Base-by-base conservation (phyloP, 768 basidiomycete genomes). In the Russula dissimulans region DNA sequence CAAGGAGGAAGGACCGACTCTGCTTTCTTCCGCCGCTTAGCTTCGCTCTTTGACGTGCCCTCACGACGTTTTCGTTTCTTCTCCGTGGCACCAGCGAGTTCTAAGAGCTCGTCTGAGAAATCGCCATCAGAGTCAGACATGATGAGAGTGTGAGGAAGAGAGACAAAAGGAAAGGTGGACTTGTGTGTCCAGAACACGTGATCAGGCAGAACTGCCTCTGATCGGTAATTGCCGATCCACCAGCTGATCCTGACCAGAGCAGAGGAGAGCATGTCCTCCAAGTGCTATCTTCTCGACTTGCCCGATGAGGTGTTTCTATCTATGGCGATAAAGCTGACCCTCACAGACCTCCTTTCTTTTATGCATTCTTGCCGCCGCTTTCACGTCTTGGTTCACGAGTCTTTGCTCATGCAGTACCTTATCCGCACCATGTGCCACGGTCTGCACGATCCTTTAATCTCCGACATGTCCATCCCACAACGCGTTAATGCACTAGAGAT, bases 91-190 rank as follows among this genome's bases (percentile, higher is more conserved):
- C 86, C 89, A 0, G 87, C 87, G 46, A 94, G 85, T 67, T 81
- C 89, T 45, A 93, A 84, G 31, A 93, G 83, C 69, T 92, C 87
- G 66, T 89, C 87, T 68, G 76, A 76, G 48, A 81, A 74, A 64
- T 81, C 74, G 32, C 76, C 76, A 67, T 80, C 78, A 47, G 77
- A 74, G 70, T 79, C 79, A 44, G 80, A 78, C 79, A 81, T 79
- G 61, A 49, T 62, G 63, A 14, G 42, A 57, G 49, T 17, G 36
- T 36, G 32, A 22, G 41, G 11, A 46, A 45, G 26, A 15, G 15
- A 32, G 31, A 10, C 3, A 18, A 7, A 36, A 12, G 49, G 18
- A 14, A n/a, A n/a, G n/a, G n/a, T n/a, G n/a, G 49, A 26, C 22
- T 26, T 26, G 22, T 38, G 18, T 45, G 44, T 45, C 26, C 36